Percentiles rank a stretch among this genome's conserved stretches.
Evolutionary conservation across 352 stramenopile species (phyloP).

Genomic region (Phytopythium montanum): DNA sequence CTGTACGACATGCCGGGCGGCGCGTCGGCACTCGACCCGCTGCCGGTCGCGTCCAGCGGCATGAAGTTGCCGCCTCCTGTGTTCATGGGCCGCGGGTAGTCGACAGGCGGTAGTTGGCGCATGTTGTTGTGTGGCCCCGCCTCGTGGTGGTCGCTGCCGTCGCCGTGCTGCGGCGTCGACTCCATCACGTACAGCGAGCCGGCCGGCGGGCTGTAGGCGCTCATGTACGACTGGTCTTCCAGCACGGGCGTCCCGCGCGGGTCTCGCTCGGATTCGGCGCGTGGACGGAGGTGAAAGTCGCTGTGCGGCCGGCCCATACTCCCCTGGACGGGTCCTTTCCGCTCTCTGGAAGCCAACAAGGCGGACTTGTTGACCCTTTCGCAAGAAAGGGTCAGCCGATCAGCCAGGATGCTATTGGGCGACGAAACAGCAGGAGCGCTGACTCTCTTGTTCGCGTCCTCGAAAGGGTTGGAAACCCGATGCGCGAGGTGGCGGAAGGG

Average conservation of each 20-base stretch:
- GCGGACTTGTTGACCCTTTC: not conserved
- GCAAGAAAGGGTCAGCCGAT: slow-evolving; percentile 1
- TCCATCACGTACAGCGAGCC: slow-evolving; percentile 76
- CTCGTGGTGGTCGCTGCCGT: slow-evolving; percentile 22
- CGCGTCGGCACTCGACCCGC: slow-evolving; percentile 24
- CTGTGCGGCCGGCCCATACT: slow-evolving; percentile 31
- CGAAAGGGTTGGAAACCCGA: not conserved
- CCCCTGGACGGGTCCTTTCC: not conserved
- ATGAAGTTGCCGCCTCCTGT: slow-evolving; percentile 36
- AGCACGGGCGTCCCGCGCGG: slow-evolving; percentile 66
- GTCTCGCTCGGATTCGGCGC: slow-evolving; percentile 27
- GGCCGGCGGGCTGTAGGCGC: slow-evolving; percentile 41
- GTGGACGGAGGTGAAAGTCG: slow-evolving; percentile 9
- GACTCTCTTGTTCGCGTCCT: slow-evolving; percentile 4
- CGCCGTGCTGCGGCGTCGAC: slow-evolving; percentile 30
- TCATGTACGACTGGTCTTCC: slow-evolving; percentile 68
- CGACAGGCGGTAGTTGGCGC: slow-evolving; percentile 30
- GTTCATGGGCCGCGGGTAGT: slow-evolving; percentile 17
- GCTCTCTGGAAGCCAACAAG: not conserved
- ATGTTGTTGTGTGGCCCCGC: slow-evolving; percentile 12
- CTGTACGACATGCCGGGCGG: slow-evolving; percentile 25
- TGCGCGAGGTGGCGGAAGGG: not conserved
- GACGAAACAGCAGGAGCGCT: slow-evolving; percentile 3
- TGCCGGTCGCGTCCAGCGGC: slow-evolving; percentile 46
- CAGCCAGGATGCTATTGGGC: not conserved